Base-by-base conservation (phyloP, 75 land plant genomes). In the Pinus tabuliformis region DNA sequence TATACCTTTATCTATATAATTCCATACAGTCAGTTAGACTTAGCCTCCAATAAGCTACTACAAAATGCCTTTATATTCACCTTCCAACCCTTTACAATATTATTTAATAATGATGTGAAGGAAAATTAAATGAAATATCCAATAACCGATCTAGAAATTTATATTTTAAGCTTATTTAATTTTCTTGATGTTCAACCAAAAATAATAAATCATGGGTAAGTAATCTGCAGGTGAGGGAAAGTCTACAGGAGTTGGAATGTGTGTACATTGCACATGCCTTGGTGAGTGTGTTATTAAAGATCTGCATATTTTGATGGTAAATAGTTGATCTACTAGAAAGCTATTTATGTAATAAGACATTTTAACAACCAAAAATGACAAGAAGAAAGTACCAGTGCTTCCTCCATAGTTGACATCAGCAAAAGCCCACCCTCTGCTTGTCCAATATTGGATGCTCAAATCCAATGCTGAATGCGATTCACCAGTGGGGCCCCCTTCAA, bases 341-440 rank as follows among this genome's bases (percentile, higher is more conserved):
- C 54, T 39, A 39, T 39, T 39, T 39, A 39, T 39, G 42, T 39
- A 49, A 49, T 9, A 49, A 49, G 54, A 2, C 54, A 49, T 49
- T 49, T 49, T 49, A 49, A 49, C 12, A 9, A 49, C 54, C 54
- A 49, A 49, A 49, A 52, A 45, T 56, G n/a, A 73, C 49, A 76
- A 49, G 74, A 22, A 58, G 49, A 75, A 59, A 81, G 77, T 63
- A 97, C 99, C 99, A 73, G 99, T 92, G 87, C 99, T 97, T 75
- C 99, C 99, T 61, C 98, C 98, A 78, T 97, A 97, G 75, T 97
- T 97, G 30, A 97, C 99, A 87, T 97, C 99, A 58, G 87, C 98
- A 86, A 90, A 91, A 62, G 98, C 98, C 98, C 99, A 97, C 22
- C 99, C 99, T 64, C 99, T 88, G 82, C 99, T 97, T 63, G 99